These are phyloP conservation scores for Lachancea quebecensis DNA, from an alignment of 805 yeast genomes.

Conservation along the genomic window DNA sequence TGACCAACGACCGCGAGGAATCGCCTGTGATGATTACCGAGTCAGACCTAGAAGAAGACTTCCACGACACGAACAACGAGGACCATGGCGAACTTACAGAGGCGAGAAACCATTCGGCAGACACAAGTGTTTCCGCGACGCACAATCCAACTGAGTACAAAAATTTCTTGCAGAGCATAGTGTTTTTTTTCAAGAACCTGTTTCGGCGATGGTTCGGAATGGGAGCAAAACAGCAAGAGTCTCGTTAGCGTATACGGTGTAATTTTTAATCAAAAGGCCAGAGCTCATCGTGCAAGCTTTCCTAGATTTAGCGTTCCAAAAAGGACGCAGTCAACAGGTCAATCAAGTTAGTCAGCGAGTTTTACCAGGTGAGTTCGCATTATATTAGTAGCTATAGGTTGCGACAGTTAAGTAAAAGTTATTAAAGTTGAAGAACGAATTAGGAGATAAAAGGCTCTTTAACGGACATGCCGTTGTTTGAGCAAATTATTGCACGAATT, in stretches of 20 bases:
- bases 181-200: slow-evolving; percentile 15
- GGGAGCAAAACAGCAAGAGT: background rate
- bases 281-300: background rate
- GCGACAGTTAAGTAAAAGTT: no score
- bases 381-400: no score
- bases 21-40: slow-evolving; percentile 14
- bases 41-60: slow-evolving; percentile 14
- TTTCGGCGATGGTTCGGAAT: slow-evolving; percentile 17
- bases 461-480: no score
- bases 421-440: no score
- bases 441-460: no score
- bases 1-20: background rate
- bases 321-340: no score
- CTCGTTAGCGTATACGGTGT: background rate
- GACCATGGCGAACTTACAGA: slow-evolving; percentile 4
- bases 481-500: no score
- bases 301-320: background rate
- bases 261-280: background rate
- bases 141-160: slow-evolving; percentile 13
- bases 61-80: slow-evolving; percentile 7
- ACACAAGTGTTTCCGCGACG: background rate
- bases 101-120: background rate
- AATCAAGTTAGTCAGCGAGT: no score
- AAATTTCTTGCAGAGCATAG: slow-evolving; percentile 15
- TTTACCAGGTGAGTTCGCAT: no score